Base-by-base conservation (phyloP, 441 rosid species). In the Gossypium davidsonii region DNA sequence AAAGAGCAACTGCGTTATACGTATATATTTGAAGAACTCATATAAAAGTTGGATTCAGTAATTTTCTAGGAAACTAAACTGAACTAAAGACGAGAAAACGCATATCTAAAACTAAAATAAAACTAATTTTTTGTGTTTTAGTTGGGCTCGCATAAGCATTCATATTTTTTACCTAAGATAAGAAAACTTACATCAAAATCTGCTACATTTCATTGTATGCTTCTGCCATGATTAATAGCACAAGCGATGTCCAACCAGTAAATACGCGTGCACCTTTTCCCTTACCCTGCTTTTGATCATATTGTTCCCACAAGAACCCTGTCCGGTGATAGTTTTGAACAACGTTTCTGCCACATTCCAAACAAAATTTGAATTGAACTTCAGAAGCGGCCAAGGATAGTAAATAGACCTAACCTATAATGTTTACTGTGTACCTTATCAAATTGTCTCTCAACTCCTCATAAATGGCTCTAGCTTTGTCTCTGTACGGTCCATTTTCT, bases 251-350 rank as follows among this genome's bases (percentile, higher is more conserved):
- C 99, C 99, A 95, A 66, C 98, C 99, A 3, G 97, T 88, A 80
- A 91, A 93, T 39, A 84, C 76, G 0, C 97, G 93, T 0, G 96
- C 81, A 46, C 98, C 96, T 81, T 91, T 89, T 61, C 98, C 96
- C 73, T 76, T 86, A 25, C 98, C 98, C 28, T 81, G 89, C 79
- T 62, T 82, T 83, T 91, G 98, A 77, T 93, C 97, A 83, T 93
- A 93, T 77, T 96, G 99, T 77, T 96, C 99, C 99, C 99, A 96
- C 67, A 93, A 74, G 82, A 83, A 96, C 57, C 99, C 98, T 0
- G 96, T 92, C 74, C 81, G 75, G 72, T 87, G 75, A 81, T 93
- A 92, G 81, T 92, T 96, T 67, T 71, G 77, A 65, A 93, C 96
- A 67, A 92, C 90, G 71, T 89, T 96, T 76, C 99, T 93, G 95